Evolutionary conservation across 768 basidiomycete genomes (phyloP).

Genomic region (Kwoniella mangroviensis): DNA sequence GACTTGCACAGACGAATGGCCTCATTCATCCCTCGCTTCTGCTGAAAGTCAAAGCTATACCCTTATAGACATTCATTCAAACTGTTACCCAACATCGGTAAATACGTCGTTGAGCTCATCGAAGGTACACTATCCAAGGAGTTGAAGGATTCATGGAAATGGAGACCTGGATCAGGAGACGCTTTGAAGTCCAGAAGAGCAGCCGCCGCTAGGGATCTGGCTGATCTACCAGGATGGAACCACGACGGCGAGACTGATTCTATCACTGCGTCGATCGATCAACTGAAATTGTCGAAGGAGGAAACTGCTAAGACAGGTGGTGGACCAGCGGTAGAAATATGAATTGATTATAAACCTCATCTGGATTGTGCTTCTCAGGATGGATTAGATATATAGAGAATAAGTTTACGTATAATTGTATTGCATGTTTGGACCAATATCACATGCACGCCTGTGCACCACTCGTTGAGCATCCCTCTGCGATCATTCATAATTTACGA

Average conservation of each 20-base stretch:
- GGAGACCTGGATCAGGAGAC: conserved; percentile 36
- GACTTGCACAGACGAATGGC: too few species aligned
- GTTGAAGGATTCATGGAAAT: conserved; percentile 28
- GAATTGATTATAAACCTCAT: too few species aligned
- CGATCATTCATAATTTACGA: too few species aligned
- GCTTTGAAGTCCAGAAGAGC: conserved; percentile 27
- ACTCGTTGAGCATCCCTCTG: background rate
- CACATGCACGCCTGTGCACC: background rate
- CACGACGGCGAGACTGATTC: conserved; percentile 19
- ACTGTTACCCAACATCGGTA: conserved; percentile 48
- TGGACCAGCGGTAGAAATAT: conserved; percentile 12
- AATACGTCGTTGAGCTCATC: conserved; percentile 48
- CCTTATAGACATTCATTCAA: conserved; percentile 48
- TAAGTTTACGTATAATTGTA: background rate
- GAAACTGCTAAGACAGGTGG: conserved; percentile 15
- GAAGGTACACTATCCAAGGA: conserved; percentile 42
- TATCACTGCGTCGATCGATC: conserved; percentile 2
- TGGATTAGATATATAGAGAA: too few species aligned
- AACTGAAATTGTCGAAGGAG: conserved; percentile 4
- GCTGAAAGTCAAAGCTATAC: too few species aligned
- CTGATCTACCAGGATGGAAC: conserved; percentile 41
- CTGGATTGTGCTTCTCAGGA: too few species aligned
- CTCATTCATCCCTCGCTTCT: too few species aligned
- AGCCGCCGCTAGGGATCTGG: conserved; percentile 39
- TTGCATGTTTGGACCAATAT: background rate